These are phyloP conservation scores for Protea cynaroides DNA, from an alignment of 164 flowering plant species.

Conservation along the genomic window DNA sequence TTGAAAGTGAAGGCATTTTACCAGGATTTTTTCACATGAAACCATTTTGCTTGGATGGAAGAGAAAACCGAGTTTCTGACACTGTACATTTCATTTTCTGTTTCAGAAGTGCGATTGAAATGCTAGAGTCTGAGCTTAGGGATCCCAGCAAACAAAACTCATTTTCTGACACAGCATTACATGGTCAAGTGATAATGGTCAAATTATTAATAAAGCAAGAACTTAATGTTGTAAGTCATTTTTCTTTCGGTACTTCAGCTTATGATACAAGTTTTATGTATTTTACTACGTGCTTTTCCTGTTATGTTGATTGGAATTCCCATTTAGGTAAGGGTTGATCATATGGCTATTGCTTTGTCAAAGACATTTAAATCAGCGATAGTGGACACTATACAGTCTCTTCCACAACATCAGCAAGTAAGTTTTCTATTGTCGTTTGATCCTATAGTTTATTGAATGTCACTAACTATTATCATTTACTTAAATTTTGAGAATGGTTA, in stretches of 20 bases:
- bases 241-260: neutral
- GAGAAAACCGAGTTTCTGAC: slow-evolving; percentile 3
- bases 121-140: slow-evolving; percentile 58
- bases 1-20: no score
- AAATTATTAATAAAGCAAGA: slow-evolving; percentile 24
- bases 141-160: slow-evolving; percentile 21
- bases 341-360: slow-evolving; percentile 83
- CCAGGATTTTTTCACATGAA: no score
- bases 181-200: slow-evolving; percentile 19
- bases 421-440: neutral
- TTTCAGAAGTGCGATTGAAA: slow-evolving; percentile 78
- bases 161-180: slow-evolving; percentile 17
- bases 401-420: slow-evolving; percentile 98
- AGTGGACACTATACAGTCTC: slow-evolving; percentile 83
- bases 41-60: no score
- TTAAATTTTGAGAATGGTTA: neutral
- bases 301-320: neutral
- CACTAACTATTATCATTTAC: neutral
- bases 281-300: neutral
- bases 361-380: slow-evolving; percentile 64
- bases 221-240: slow-evolving; percentile 35
- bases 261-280: neutral
- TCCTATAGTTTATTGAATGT: neutral
- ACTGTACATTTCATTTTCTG: slow-evolving; percentile 1
- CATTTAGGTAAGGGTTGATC: slow-evolving; percentile 75